These are phyloP conservation scores for Podospora sp. DNA, from an alignment of 495 filamentous ascomycete genomes.

Conservation along the genomic window DNA sequence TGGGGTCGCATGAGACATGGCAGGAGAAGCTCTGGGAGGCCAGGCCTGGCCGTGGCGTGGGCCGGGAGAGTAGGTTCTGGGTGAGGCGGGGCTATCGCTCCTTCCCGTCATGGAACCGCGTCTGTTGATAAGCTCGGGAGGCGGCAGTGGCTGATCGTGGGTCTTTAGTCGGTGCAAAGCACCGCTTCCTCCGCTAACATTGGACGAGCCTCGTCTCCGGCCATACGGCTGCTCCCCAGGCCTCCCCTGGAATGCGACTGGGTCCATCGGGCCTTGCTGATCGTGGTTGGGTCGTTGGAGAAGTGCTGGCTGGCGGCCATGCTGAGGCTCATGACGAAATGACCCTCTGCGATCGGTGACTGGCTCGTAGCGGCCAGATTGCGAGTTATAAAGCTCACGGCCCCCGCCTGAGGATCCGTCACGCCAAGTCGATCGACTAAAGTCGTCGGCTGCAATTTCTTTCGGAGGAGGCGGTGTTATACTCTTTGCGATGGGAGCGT, in stretches of 20 bases:
- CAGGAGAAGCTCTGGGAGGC: conserved; percentile 54
- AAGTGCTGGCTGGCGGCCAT: conserved; percentile 72
- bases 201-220: conserved; percentile 87
- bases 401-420: conserved; percentile 61
- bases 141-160: conserved; percentile 49
- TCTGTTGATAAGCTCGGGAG: conserved; percentile 48
- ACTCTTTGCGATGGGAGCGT: conserved; percentile 22
- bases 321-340: conserved; percentile 55
- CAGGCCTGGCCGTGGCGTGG: conserved; percentile 46
- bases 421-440: conserved; percentile 77
- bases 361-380: conserved; percentile 92
- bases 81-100: conserved; percentile 52
- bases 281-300: conserved; percentile 68
- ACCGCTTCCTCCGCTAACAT: conserved; percentile 89
- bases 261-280: conserved; percentile 75
- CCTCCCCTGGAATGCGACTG: conserved; percentile 55
- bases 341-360: conserved; percentile 75
- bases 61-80: conserved; percentile 46
- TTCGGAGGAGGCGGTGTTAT: conserved; percentile 57
- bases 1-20: conserved; percentile 50
- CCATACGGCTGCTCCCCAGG: conserved; percentile 55
- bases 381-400: conserved; percentile 88
- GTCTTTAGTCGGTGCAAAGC: conserved; percentile 52
- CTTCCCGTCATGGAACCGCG: conserved; percentile 49
- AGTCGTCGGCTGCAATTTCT: conserved; percentile 94